Evolutionary conservation across 2,329 filamentous ascomycete species (phyloP).

Genomic region (Pseudocercospora ulei): DNA sequence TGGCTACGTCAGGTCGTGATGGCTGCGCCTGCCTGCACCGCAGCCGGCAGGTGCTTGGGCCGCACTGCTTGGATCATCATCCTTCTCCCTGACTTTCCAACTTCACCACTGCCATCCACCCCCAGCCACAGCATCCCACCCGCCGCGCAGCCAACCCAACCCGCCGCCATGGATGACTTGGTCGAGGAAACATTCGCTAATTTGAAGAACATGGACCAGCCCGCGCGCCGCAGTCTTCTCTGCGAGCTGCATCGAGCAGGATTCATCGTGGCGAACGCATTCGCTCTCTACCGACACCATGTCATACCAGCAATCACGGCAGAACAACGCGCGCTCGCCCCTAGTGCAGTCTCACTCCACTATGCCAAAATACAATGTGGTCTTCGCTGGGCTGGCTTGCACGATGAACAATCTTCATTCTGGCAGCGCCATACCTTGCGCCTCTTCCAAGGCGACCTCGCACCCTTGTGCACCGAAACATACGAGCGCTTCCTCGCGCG

Average conservation of each 20-base stretch:
- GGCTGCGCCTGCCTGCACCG: too few relatives aligned
- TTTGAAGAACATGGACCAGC: not conserved
- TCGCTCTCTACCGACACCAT: conserved; percentile 11
- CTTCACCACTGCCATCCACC: too few relatives aligned
- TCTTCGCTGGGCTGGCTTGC: conserved; percentile 6
- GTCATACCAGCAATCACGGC: not conserved
- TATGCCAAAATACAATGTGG: too few relatives aligned
- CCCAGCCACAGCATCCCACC: too few relatives aligned
- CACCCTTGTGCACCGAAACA: conserved; percentile 3
- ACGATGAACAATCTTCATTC: conserved; percentile 5
- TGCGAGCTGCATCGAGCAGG: not conserved
- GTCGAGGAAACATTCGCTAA: not conserved
- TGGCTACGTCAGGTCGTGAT: too few relatives aligned
- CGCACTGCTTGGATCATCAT: too few relatives aligned
- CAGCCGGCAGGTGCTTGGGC: too few relatives aligned
- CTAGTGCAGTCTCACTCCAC: conserved; percentile 3
- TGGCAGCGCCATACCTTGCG: conserved; percentile 2
- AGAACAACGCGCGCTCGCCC: not conserved
- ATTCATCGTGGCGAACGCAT: conserved; percentile 3
- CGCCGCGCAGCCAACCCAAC: too few relatives aligned
- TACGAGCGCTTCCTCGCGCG: not conserved
- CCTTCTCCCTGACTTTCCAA: too few relatives aligned
- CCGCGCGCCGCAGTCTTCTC: not conserved
- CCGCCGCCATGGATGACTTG: not conserved
- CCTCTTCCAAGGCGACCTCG: conserved; percentile 2